These are phyloP conservation scores for Arctium lappa DNA, from an alignment of 129 eudicot genomes.

Conservation along the genomic window DNA sequence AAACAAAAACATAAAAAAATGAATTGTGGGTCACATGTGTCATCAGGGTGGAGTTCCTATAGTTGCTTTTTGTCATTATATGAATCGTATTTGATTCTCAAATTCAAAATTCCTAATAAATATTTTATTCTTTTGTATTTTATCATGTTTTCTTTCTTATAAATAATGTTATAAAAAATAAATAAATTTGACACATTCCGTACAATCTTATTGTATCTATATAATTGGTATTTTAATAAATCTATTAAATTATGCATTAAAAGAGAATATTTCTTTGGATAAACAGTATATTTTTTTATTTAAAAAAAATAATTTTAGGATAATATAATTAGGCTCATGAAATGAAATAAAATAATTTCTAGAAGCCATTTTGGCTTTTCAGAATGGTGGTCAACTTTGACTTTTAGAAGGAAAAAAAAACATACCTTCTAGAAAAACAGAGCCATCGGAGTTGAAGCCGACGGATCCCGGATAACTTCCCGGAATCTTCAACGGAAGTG, in stretches of 20 bases:
- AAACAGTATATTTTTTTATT: background rate
- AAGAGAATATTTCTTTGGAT: background rate
- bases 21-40: slow-evolving; percentile 28
- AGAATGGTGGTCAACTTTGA: slow-evolving; percentile 19
- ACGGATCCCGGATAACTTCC: slow-evolving; percentile 79
- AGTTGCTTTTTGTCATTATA: slow-evolving; percentile 27
- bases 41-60: slow-evolving; percentile 23
- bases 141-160: background rate
- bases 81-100: slow-evolving; percentile 15
- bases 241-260: background rate
- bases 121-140: background rate
- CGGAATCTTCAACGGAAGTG: slow-evolving; percentile 52
- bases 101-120: background rate
- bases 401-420: slow-evolving; percentile 12
- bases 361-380: slow-evolving; percentile 14
- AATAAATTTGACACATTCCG: background rate
- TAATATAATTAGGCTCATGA: background rate
- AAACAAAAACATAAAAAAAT: background rate
- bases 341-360: slow-evolving; percentile 13
- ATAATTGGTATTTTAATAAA: background rate
- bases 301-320: background rate
- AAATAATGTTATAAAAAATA: background rate
- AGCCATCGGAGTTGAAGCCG: slow-evolving; percentile 85
- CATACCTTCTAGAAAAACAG: slow-evolving; percentile 81
- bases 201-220: background rate